Evolutionary conservation across 768 basidiomycete genomes (phyloP), one percentile per base, ranked within the genome.

Genomic region (Suillus weaverae): DNA sequence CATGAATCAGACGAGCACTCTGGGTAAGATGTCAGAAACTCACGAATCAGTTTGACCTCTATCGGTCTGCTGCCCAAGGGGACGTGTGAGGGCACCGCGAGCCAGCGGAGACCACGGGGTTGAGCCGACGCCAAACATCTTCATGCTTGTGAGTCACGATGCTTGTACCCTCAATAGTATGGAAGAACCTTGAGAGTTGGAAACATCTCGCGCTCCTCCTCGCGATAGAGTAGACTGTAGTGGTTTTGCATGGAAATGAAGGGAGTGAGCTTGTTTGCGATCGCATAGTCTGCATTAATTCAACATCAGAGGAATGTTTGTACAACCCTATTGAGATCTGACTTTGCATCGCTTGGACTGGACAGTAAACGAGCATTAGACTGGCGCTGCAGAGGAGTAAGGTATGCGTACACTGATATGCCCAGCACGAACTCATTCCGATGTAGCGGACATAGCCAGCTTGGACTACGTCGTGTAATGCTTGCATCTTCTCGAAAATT

Each of bases 171-270:
- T 22, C 26, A 63, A 10, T 30, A 32, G 11, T 62, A 38, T 39
- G 18, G 20, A 56, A 14, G 16, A 38, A 77, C 76, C 68, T 78
- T 74, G 46, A 82, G 72, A 4, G 77, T 77, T 22, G 87, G 86
- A 67, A 86, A 81, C 83, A 85, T 84, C 68, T 85, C 84, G n/a
- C 75, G 79, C 68, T 86, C 87, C 70, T 88, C 87, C 70, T 88
- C 87, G 51, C 86, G 81, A 69, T 88, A 88, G 43, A 85, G 53
- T 8, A 86, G 78, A 65, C 72, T 82, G 70, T 88, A 82, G 66
- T 85, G 81, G 73, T 88, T 86, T 72, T 88, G 87, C 87, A 88
- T 87, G 13, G 84, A 83, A 73, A 86, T 83, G 75, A 88, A 87
- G 6, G 81, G 83, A 7, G 82, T 84, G 39, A 81, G 75, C 53